Conservation (phyloP, 768 basidiomycete genomes). For the Kwoniella pini region DNA sequence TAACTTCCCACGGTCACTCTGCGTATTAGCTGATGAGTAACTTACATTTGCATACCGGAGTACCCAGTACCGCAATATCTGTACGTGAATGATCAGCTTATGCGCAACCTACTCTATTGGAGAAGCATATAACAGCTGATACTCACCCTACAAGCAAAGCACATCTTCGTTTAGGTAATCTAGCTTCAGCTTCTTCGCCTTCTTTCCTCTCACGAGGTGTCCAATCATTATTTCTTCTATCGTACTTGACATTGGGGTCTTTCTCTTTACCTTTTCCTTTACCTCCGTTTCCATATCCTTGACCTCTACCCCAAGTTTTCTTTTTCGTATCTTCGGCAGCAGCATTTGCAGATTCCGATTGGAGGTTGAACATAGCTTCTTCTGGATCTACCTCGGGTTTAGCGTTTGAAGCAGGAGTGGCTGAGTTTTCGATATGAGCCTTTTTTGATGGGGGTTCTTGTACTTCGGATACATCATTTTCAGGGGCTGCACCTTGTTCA, state of each 20-base stretch:
- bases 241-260: background rate
- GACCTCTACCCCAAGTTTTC: constrained; percentile 1
- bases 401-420: constrained; percentile 7
- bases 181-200: constrained; percentile 18
- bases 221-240: constrained; percentile 14
- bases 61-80: constrained; percentile 73
- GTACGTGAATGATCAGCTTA: background rate
- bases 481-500: background rate
- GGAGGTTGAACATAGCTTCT: constrained; percentile 20
- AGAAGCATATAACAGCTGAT: background rate
- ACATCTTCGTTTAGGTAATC: constrained; percentile 44
- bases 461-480: background rate
- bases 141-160: constrained; percentile 36
- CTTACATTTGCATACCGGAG: constrained; percentile 95
- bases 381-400: constrained; percentile 11
- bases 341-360: background rate
- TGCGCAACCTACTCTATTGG: background rate
- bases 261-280: constrained; percentile 18
- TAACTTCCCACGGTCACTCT: too few species aligned
- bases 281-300: constrained; percentile 10
- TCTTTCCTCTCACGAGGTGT: constrained; percentile 18
- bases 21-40: constrained; percentile 29
- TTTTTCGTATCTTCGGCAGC: constrained; percentile 1
- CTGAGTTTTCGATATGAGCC: constrained; percentile 13
- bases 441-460: constrained; percentile 11